Evolutionary conservation across 1,284 basidiomycete genomes (phyloP).

Genomic region (Malassezia cuniculi): DNA sequence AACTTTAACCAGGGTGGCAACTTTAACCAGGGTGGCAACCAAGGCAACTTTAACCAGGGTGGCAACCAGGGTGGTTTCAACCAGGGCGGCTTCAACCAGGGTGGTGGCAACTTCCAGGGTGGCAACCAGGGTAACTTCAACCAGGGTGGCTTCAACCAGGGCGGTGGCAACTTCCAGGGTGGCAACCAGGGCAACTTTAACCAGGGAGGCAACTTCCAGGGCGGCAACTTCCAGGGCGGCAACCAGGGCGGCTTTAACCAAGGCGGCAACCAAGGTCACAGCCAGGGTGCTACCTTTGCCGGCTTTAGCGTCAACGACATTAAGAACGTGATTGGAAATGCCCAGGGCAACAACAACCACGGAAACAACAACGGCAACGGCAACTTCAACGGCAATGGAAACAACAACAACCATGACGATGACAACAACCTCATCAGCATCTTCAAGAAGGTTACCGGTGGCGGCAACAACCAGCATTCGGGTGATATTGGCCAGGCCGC

Average conservation of each 20-base stretch:
- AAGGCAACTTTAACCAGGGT: too few relatives aligned
- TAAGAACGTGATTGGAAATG: not conserved
- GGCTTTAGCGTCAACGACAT: constrained; percentile 5
- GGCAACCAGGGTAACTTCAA: too few relatives aligned
- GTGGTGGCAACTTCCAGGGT: constrained; percentile 1
- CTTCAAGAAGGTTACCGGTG: constrained; percentile 7
- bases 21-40: not conserved
- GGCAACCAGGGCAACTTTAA: constrained; percentile 1
- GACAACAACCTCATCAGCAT: constrained; percentile 5
- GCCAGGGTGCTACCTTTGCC: not conserved
- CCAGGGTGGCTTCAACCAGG: constrained; percentile 6
- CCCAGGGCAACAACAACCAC: too few relatives aligned
- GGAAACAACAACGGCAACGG: too few relatives aligned
- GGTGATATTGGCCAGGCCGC: constrained; percentile 12
- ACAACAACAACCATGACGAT: constrained; percentile 7
- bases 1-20: constrained; percentile 6
- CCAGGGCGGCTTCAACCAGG: too few relatives aligned
- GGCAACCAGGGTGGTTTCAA: too few relatives aligned
- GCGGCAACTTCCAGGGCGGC: not conserved
- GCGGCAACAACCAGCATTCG: not conserved
- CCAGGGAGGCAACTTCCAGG: constrained; percentile 2
- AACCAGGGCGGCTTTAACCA: constrained; percentile 6
- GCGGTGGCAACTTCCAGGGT: constrained; percentile 1
- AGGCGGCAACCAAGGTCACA: not conserved
- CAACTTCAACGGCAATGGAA: not conserved